Evolutionary conservation across 2,329 filamentous ascomycete species (phyloP).

Genomic region (Penicillium sumatraense): DNA sequence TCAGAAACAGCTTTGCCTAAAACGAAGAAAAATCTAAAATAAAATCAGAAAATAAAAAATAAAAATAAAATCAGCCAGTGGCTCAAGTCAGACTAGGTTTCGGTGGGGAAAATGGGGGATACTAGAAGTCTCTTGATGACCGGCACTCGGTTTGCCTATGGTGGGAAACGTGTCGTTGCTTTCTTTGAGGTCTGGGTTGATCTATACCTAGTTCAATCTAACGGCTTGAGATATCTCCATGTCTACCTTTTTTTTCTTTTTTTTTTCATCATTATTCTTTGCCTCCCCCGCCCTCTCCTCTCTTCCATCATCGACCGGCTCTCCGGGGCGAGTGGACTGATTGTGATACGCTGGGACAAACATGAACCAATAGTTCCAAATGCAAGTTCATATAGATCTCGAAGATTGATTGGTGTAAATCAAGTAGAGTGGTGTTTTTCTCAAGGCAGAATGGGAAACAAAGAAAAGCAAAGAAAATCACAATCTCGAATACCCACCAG

Average conservation of each 20-base stretch:
- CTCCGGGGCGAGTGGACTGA: not conserved
- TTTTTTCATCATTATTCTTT: no score
- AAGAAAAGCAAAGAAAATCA: not conserved
- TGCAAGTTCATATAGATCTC: not conserved
- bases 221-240: not conserved
- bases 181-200: not conserved
- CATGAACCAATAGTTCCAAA: not conserved
- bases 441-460: no score
- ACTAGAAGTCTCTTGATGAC: not conserved
- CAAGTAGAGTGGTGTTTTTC: no score
- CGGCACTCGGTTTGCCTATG: not conserved
- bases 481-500: not conserved
- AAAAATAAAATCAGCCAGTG: conserved; percentile 2
- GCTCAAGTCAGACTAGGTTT: conserved; percentile 6
- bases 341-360: not conserved
- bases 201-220: not conserved
- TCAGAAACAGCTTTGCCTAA: not conserved
- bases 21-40: not conserved
- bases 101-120: conserved; percentile 9
- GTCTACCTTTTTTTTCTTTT: not conserved
- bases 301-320: not conserved
- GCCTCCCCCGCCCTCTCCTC: not conserved
- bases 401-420: not conserved
- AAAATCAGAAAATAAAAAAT: conserved; percentile 6
- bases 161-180: conserved; percentile 1